phyloP scores from a whole-genome alignment of 352 stramenopile species.

The Phytophthora agathidicida region DNA sequence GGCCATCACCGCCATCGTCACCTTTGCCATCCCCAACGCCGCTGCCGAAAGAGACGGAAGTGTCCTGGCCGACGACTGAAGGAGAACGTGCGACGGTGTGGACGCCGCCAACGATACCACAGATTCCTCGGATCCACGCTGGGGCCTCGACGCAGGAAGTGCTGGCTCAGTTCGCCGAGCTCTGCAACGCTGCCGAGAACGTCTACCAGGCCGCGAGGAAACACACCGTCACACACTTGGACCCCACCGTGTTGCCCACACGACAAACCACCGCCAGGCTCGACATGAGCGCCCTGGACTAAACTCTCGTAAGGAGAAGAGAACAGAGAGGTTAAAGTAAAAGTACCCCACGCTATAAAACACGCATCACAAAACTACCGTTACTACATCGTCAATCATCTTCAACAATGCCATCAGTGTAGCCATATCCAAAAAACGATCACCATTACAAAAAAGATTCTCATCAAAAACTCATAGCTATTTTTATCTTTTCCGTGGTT shows the following conservation, averaged over 20 bases:
- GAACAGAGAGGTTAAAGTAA: background rate
- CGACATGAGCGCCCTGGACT: conserved; percentile 43
- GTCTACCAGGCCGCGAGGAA: conserved; percentile 38
- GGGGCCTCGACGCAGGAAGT: conserved; percentile 39
- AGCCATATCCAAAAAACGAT: conserved; percentile 1
- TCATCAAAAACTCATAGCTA: conserved; percentile 1
- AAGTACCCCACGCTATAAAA: no score
- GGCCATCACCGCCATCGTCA: conserved; percentile 32
- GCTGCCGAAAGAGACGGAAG: conserved; percentile 17
- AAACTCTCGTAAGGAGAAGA: conserved; percentile 1
- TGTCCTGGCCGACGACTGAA: conserved; percentile 19
- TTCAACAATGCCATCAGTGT: background rate
- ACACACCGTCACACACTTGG: conserved; percentile 28
- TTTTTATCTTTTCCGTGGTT: background rate
- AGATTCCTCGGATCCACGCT: conserved; percentile 36
- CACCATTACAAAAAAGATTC: no score
- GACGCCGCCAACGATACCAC: conserved; percentile 21
- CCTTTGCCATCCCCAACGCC: conserved; percentile 19
- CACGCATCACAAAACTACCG: no score
- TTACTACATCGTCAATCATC: background rate
- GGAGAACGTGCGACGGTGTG: conserved; percentile 17
- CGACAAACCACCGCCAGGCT: conserved; percentile 19
- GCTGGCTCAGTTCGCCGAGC: conserved; percentile 37
- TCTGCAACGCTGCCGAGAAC: conserved; percentile 42
- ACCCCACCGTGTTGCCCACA: conserved; percentile 15